A percentile compares a stretch with the other conserved stretches of the same genome.
These are phyloP conservation scores for Casaregolazyma lundiana DNA, from an alignment of 1,139 yeast species.

Conservation along the genomic window DNA sequence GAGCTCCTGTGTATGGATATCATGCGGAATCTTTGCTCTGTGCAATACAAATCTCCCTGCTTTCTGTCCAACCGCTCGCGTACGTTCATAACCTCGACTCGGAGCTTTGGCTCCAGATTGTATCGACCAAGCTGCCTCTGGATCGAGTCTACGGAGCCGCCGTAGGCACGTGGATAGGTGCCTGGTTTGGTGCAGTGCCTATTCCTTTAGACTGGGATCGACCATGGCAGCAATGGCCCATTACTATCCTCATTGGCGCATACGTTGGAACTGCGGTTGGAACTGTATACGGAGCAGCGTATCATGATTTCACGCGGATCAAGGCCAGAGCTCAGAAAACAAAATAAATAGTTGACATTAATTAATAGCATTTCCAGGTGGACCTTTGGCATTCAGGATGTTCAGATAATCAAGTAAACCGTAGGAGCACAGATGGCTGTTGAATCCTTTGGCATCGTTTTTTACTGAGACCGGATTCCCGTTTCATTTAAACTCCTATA, in stretches of 20 bases:
- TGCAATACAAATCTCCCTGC: constrained; percentile 59
- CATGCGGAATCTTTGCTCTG: constrained; percentile 57
- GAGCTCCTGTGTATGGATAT: constrained; percentile 71
- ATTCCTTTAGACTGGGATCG: constrained; percentile 98
- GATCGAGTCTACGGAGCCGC: constrained; percentile 37
- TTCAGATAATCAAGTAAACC: too few species aligned
- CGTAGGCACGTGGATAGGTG: constrained; percentile 58
- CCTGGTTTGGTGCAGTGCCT: constrained; percentile 92
- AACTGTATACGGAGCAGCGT: constrained; percentile 27
- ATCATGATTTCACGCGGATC: constrained; percentile 8
- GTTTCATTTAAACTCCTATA: too few species aligned
- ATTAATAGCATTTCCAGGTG: too few species aligned
- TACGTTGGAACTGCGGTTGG: constrained; percentile 70
- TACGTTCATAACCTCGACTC: constrained; percentile 56
- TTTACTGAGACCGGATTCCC: too few species aligned
- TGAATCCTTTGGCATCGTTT: too few species aligned
- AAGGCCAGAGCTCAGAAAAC: constrained; percentile 1
- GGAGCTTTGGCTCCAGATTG: constrained; percentile 41
- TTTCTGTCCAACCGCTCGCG: constrained; percentile 62
- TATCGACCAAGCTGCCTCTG: constrained; percentile 32
- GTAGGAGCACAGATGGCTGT: too few species aligned
- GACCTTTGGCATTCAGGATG: too few species aligned
- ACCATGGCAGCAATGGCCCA: constrained; percentile 98
- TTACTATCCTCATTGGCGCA: constrained; percentile 77
- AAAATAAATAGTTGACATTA: constrained; percentile 4